Evolutionary conservation across 1,284 basidiomycete species (phyloP).

Genomic region (Stygiomarasmius scandens): DNA sequence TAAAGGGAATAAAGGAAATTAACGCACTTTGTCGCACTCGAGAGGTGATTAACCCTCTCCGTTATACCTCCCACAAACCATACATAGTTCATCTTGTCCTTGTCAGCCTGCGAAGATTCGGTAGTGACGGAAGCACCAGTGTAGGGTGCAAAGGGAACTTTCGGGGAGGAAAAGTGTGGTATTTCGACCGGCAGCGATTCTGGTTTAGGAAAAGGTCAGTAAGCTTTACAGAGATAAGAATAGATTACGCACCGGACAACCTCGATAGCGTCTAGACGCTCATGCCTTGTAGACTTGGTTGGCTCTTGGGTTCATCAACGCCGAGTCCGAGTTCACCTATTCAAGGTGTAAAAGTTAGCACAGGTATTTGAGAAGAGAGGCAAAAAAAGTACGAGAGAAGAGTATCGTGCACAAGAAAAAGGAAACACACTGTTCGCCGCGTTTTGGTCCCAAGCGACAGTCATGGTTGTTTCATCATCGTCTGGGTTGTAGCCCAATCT

Average conservation of each 20-base stretch:
- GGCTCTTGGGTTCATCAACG: conserved; percentile 79
- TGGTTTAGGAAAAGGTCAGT: conserved; percentile 29
- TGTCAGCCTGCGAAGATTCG: not conserved
- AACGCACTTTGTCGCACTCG: conserved; percentile 84
- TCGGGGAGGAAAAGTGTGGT: conserved; percentile 81
- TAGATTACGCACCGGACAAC: conserved; percentile 57
- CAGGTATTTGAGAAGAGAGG: too few species aligned
- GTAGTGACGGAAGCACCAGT: not conserved
- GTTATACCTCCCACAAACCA: conserved; percentile 70
- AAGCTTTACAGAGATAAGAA: conserved; percentile 28
- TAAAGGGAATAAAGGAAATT: not conserved
- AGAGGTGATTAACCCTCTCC: conserved; percentile 70
- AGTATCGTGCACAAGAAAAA: too few species aligned
- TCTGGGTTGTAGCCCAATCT: conserved; percentile 79
- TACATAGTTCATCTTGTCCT: conserved; percentile 50
- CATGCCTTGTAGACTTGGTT: conserved; percentile 79
- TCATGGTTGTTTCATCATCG: conserved; percentile 74
- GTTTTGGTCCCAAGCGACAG: conserved; percentile 87
- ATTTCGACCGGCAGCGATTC: conserved; percentile 84
- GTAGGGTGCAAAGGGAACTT: conserved; percentile 40
- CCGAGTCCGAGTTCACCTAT: conserved; percentile 83
- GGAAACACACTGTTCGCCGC: conserved; percentile 66
- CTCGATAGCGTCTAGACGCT: conserved; percentile 73
- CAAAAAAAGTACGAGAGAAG: not conserved
- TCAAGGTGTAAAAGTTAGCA: not conserved